Percentiles rank a stretch among this genome's conserved stretches.
Conservation (phyloP, 768 basidiomycete genomes). For the Lactarius deliciosus region DNA sequence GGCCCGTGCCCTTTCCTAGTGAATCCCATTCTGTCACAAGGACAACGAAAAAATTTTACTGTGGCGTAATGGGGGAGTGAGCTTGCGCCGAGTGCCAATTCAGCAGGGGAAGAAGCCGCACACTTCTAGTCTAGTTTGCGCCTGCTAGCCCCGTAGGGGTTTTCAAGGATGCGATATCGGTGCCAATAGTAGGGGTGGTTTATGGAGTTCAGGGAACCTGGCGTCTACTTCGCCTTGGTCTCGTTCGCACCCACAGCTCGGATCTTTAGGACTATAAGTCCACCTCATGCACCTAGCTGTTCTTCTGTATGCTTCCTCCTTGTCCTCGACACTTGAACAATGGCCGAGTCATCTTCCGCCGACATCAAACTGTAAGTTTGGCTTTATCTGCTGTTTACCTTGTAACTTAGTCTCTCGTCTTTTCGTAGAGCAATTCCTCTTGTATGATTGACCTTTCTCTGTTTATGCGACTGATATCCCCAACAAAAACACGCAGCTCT, state of each 20-base stretch:
- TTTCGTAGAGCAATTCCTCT: slow-evolving; percentile 3
- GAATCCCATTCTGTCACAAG: neutral
- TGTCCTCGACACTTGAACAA: neutral
- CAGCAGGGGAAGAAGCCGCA: neutral
- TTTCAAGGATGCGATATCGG: neutral
- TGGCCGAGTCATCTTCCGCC: neutral
- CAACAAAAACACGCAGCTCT: slow-evolving; percentile 4
- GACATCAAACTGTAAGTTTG: neutral
- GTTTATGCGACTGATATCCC: neutral
- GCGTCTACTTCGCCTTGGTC: neutral
- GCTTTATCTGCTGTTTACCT: neutral
- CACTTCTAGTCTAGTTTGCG: neutral
- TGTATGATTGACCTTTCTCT: neutral
- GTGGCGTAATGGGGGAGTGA: neutral
- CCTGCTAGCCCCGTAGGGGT: neutral
- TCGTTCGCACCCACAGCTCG: neutral
- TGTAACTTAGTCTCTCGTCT: neutral
- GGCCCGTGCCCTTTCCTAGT: neutral
- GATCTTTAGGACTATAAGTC: neutral
- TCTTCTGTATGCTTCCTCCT: neutral
- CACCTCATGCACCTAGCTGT: neutral
- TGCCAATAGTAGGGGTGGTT: neutral
- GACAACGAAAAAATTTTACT: neutral
- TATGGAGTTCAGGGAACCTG: neutral
- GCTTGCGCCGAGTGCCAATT: neutral